phyloP scores from a whole-genome alignment of 1,139 yeast species.

The Williopsis jadinii region DNA sequence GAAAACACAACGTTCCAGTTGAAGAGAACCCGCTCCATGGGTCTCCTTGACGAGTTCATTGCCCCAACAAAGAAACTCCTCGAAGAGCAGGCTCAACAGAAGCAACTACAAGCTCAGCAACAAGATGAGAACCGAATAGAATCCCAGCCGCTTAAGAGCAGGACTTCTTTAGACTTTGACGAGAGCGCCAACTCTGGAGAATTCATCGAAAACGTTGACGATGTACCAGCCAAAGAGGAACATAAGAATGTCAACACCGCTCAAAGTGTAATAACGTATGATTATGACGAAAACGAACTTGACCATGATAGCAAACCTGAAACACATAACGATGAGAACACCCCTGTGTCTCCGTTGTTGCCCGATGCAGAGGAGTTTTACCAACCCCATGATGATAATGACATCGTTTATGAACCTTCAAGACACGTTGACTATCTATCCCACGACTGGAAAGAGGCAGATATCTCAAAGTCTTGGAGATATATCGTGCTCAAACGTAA shows the following conservation, averaged over 20 bases:
- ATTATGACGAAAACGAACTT: conserved; percentile 15
- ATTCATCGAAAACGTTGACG: conserved; percentile 20
- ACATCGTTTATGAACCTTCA: conserved; percentile 72
- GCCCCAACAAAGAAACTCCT: conserved; percentile 31
- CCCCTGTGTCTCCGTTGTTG: conserved; percentile 16
- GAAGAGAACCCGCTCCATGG: conserved; percentile 80
- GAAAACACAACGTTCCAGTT: conserved; percentile 66
- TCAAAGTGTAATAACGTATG: conserved; percentile 14
- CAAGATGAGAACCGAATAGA: conserved; percentile 10
- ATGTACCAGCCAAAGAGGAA: conserved; percentile 5
- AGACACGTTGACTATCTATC: conserved; percentile 91
- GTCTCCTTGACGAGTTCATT: conserved; percentile 68
- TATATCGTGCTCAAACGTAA: conserved; percentile 79
- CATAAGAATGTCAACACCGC: conserved; percentile 1
- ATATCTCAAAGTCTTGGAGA: conserved; percentile 91
- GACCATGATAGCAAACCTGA: conserved; percentile 14
- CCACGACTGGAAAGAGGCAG: conserved; percentile 92
- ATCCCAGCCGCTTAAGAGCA: too few species aligned
- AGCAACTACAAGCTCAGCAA: conserved; percentile 2
- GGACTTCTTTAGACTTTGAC: too few species aligned
- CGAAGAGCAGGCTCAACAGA: conserved; percentile 17
- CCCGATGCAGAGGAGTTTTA: conserved; percentile 31
- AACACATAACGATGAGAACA: conserved; percentile 9
- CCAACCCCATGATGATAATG: conserved; percentile 78
- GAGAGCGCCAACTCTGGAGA: conserved; percentile 6